Conservation (phyloP, 345 rosid genomes). For the Erodium maritimum region DNA sequence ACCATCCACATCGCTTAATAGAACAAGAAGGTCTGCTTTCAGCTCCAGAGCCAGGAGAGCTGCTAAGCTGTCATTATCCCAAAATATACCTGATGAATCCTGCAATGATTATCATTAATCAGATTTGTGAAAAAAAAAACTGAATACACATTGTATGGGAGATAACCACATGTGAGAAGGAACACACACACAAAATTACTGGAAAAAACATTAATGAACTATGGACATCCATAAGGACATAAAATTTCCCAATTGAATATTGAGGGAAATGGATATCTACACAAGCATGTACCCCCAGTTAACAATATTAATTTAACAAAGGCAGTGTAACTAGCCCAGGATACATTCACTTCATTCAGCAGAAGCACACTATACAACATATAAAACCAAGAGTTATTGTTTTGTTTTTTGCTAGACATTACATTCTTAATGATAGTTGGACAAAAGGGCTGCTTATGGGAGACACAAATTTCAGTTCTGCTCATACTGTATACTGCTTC, state of each 20-base stretch:
- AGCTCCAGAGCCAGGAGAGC: slow-evolving; percentile 84
- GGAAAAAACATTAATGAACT: no score
- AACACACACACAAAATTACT: no score
- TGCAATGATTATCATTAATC: slow-evolving; percentile 22
- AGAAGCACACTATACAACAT: not conserved
- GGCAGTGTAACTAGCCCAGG: not conserved
- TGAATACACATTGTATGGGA: not conserved
- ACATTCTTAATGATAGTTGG: not conserved
- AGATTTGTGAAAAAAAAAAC: not conserved
- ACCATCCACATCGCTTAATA: slow-evolving; percentile 95
- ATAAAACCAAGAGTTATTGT: not conserved
- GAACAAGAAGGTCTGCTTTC: slow-evolving; percentile 87
- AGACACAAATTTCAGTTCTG: not conserved
- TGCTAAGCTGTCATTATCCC: slow-evolving; percentile 99
- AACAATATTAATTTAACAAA: no score
- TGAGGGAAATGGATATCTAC: not conserved
- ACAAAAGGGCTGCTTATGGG: not conserved
- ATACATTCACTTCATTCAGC: not conserved
- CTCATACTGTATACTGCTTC: not conserved
- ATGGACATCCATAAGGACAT: no score
- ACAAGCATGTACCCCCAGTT: not conserved
- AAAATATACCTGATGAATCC: slow-evolving; percentile 97
- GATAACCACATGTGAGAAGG: not conserved
- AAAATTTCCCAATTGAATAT: no score
- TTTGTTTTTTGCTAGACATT: not conserved